Percentiles rank a stretch among this genome's conserved stretches.
Evolutionary conservation across 164 flowering plant genomes (phyloP).

Genomic region (Chloranthus sessilifolius): DNA sequence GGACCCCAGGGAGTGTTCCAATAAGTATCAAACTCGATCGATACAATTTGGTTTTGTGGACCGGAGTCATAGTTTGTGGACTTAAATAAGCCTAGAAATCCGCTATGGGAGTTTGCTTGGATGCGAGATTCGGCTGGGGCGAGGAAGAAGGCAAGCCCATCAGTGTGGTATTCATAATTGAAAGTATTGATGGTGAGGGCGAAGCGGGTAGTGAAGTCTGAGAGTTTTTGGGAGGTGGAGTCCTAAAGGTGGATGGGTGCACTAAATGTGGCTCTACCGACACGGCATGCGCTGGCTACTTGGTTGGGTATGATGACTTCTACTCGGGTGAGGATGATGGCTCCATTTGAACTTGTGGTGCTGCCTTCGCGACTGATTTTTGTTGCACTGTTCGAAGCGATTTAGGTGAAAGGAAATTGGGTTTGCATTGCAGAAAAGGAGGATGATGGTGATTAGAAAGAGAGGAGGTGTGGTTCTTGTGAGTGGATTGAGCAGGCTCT

Average conservation of each 20-base stretch:
- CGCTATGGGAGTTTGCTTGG: slow-evolving; percentile 33
- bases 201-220: slow-evolving; percentile 47
- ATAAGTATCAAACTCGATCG: slow-evolving; percentile 32
- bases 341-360: neutral
- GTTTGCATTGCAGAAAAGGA: neutral
- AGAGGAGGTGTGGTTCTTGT: neutral
- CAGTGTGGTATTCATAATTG: slow-evolving; percentile 11
- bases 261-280: slow-evolving; percentile 9
- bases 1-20: slow-evolving; percentile 18
- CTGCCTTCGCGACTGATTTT: slow-evolving; percentile 4
- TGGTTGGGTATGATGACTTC: no score
- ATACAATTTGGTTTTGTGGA: slow-evolving; percentile 13
- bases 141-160: slow-evolving; percentile 36
- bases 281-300: slow-evolving; percentile 2
- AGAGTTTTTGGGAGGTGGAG: neutral
- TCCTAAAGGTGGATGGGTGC: slow-evolving; percentile 11
- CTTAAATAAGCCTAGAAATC: slow-evolving; percentile 38
- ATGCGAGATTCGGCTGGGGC: slow-evolving; percentile 23
- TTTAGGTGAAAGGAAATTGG: slow-evolving; percentile 3
- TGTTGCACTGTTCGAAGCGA: neutral
- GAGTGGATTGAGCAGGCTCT: slow-evolving; percentile 1
- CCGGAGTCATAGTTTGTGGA: slow-evolving; percentile 1
- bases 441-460: slow-evolving; percentile 1
- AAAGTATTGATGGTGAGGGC: slow-evolving; percentile 28
- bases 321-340: slow-evolving; percentile 10